Base-by-base conservation (phyloP, 2,329 filamentous ascomycete species). In the Aspergillus transmontanensis region DNA sequence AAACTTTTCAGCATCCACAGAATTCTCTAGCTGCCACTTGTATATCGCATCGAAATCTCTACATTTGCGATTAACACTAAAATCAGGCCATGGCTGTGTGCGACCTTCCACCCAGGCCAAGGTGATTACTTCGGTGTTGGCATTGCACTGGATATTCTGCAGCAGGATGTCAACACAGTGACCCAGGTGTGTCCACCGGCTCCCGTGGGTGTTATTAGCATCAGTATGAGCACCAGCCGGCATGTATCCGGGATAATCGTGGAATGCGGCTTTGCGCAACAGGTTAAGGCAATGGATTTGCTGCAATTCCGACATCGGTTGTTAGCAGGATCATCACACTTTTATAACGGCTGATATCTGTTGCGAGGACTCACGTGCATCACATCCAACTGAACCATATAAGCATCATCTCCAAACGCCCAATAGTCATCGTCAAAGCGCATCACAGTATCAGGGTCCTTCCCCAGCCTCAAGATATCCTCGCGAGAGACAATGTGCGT, bases 231-330 rank as follows among this genome's bases (percentile, higher is more conserved):
- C 26, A 26, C 26, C 26, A 26, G 26, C 26, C 7, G 51, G 36
- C 14, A 46, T 32, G 19, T 56, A 57, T 14, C 59, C 51, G 5
- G 59, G 51, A 34, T 54, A 53, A 14, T 58, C 45, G 19, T 14
- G 21, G 30, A 60, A 60, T 26, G 58, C 58, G 7, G 48, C 26
- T 16, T 60, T 32, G 23, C 58, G 48, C 12, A 60, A 23, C 19
- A 60, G 6, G 23, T 60, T 56, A 19, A 60, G 50, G n/a, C 58
- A 60, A 19, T 60, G 50, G 23, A 60, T 57, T 48, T 60, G 50
- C 58, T 60, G n/a, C 21, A 9, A 32, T 19, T 46, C 16, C 21
- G n/a, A 11, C 10, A 23, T 26, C 3, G 26, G 26, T 26, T 26
- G 26, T 26, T 26, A 26, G 26, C 26, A 26, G 4, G 4, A 5